Evolutionary conservation across 495 filamentous ascomycete species (phyloP).

Genomic region (Astrothelium macrocarpum): DNA sequence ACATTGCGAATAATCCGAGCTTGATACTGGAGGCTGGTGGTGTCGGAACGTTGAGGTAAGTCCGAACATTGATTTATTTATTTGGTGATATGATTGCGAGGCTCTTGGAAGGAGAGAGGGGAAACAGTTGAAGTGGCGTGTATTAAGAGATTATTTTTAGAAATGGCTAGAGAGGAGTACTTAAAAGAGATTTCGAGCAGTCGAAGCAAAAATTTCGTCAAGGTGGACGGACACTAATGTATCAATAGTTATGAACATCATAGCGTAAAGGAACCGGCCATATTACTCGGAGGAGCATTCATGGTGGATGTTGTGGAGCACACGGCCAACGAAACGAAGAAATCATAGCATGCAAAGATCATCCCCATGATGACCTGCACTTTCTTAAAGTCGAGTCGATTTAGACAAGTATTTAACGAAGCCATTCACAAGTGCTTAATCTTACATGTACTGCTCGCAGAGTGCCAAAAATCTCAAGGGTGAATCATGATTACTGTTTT

Average conservation of each 20-base stretch:
- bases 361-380: background rate
- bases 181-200: no score
- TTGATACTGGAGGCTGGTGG: slow-evolving; percentile 39
- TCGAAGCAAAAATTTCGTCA: background rate
- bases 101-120: background rate
- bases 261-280: slow-evolving; percentile 57
- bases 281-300: slow-evolving; percentile 57
- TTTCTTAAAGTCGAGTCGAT: no score
- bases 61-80: background rate
- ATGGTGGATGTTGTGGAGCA: slow-evolving; percentile 44
- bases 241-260: slow-evolving; percentile 49
- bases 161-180: no score
- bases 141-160: no score
- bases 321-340: slow-evolving; percentile 21
- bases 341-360: background rate
- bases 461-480: no score
- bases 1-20: slow-evolving; percentile 28
- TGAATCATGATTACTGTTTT: no score
- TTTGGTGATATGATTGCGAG: background rate
- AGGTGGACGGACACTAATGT: slow-evolving; percentile 19
- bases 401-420: no score
- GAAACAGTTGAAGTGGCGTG: no score
- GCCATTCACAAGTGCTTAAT: no score
- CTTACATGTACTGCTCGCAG: no score
- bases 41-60: slow-evolving; percentile 54